phyloP scores from a whole-genome alignment of 2,329 filamentous ascomycete genomes.

The Aschersonia sp. region DNA sequence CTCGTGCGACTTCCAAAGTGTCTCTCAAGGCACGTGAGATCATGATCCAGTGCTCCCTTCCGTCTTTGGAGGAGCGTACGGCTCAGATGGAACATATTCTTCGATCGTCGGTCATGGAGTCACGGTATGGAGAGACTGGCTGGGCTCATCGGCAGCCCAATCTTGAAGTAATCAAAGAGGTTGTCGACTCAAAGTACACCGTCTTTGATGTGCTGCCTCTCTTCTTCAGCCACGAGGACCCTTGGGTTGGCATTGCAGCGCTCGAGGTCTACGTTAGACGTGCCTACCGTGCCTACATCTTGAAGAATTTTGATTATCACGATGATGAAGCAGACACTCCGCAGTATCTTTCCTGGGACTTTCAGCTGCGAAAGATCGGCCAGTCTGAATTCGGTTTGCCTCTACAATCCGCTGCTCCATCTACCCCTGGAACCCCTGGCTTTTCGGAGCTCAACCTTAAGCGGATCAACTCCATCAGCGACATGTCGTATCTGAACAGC shows the following conservation, averaged over 20 bases:
- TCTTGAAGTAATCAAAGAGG: slow-evolving; percentile 85
- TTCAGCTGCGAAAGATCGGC: slow-evolving; percentile 83
- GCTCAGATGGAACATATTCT: slow-evolving; percentile 98
- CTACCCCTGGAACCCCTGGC: slow-evolving; percentile 65
- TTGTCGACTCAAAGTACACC: slow-evolving; percentile 96
- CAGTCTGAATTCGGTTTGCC: slow-evolving; percentile 81
- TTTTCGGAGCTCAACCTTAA: slow-evolving; percentile 49
- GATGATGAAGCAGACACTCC: slow-evolving; percentile 55
- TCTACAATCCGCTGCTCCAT: slow-evolving; percentile 65
- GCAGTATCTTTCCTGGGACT: slow-evolving; percentile 88
- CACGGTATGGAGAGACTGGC: slow-evolving; percentile 91
- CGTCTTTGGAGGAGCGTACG: slow-evolving; percentile 87
- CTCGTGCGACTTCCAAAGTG: slow-evolving; percentile 77
- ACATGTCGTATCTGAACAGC: slow-evolving; percentile 77
- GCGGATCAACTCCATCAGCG: slow-evolving; percentile 87
- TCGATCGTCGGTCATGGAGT: slow-evolving; percentile 87
- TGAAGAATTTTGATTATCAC: slow-evolving; percentile 84
- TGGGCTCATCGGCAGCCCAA: slow-evolving; percentile 93
- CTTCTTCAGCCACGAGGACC: slow-evolving; percentile 90
- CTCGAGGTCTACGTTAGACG: slow-evolving; percentile 94
- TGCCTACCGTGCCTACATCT: slow-evolving; percentile 88
- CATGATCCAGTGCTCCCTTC: slow-evolving; percentile 91
- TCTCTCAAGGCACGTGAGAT: slow-evolving; percentile 94
- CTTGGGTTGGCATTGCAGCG: slow-evolving; percentile 86
- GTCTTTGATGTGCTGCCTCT: slow-evolving; percentile 91